Conservation (phyloP, 805 yeast species). For the Lachancea mirantina region DNA sequence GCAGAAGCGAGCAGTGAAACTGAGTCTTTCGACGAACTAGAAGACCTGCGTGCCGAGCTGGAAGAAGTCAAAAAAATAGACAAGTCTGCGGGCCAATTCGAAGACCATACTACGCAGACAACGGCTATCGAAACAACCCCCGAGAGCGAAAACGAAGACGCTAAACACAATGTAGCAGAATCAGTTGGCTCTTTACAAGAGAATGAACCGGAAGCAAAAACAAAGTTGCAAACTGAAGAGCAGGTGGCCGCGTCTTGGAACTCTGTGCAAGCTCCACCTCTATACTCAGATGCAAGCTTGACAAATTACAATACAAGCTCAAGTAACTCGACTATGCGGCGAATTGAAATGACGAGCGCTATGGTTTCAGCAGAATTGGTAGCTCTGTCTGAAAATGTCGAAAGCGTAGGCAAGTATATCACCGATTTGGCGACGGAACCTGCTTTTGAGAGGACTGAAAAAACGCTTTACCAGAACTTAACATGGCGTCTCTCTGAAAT, state of each 20-base stretch:
- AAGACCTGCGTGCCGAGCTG: conserved; percentile 18
- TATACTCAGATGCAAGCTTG: too few species aligned
- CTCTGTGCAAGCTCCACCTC: too few species aligned
- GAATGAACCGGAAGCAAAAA: conserved; percentile 14
- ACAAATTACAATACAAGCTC: too few species aligned
- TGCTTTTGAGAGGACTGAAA: conserved; percentile 21
- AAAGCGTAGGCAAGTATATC: conserved; percentile 24
- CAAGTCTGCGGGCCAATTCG: neutral
- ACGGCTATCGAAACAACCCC: neutral
- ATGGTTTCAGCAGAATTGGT: conserved; percentile 29
- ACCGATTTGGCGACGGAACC: conserved; percentile 28
- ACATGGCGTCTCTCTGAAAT: conserved; percentile 36
- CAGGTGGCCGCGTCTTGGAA: too few species aligned
- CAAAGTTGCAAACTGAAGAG: conserved; percentile 13
- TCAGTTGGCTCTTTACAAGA: neutral
- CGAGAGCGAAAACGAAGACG: neutral
- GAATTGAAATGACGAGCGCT: conserved; percentile 24
- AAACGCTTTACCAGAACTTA: conserved; percentile 23
- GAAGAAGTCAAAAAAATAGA: conserved; percentile 7
- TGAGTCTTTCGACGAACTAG: conserved; percentile 19
- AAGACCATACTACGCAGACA: neutral
- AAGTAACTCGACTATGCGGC: conserved; percentile 10
- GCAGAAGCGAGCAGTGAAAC: conserved; percentile 9
- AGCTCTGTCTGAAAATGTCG: conserved; percentile 28
- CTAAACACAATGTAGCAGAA: neutral